phyloP scores from a whole-genome alignment of 441 rosid genomes.

The Sinapis alba region DNA sequence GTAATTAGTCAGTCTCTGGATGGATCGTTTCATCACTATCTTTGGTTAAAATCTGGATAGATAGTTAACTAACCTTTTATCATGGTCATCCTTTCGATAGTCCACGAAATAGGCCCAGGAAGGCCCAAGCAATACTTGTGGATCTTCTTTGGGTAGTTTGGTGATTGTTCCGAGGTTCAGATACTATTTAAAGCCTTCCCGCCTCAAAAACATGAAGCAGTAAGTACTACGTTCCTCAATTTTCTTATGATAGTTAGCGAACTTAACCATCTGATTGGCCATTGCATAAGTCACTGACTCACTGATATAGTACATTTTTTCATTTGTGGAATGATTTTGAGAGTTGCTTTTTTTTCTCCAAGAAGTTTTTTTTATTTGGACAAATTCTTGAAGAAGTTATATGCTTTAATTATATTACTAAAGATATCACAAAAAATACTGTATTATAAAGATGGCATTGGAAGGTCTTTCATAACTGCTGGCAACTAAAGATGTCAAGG shows the following conservation, averaged over 20 bases:
- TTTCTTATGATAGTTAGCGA: not conserved
- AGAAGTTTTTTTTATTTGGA: too few species aligned
- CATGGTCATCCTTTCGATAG: not conserved
- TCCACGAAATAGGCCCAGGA: not conserved
- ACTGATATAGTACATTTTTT: not conserved
- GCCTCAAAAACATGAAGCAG: not conserved
- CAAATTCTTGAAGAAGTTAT: not conserved
- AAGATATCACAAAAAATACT: not conserved
- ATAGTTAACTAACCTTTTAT: not conserved
- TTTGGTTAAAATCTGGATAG: not conserved
- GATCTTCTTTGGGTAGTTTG: not conserved
- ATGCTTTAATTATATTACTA: not conserved
- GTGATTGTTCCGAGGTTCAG: not conserved
- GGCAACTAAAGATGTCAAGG: not conserved
- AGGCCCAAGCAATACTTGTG: not conserved
- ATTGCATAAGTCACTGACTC: not conserved
- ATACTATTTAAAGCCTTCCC: not conserved
- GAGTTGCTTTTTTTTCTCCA: not conserved
- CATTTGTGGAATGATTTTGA: not conserved
- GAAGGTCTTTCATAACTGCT: not conserved
- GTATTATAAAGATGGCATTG: not conserved
- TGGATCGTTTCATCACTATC: not conserved
- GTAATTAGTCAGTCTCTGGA: not conserved
- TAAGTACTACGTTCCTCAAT: not conserved
- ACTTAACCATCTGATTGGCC: not conserved